Base-by-base conservation (phyloP, 2,329 filamentous ascomycete genomes). In the Colletotrichum musicola region DNA sequence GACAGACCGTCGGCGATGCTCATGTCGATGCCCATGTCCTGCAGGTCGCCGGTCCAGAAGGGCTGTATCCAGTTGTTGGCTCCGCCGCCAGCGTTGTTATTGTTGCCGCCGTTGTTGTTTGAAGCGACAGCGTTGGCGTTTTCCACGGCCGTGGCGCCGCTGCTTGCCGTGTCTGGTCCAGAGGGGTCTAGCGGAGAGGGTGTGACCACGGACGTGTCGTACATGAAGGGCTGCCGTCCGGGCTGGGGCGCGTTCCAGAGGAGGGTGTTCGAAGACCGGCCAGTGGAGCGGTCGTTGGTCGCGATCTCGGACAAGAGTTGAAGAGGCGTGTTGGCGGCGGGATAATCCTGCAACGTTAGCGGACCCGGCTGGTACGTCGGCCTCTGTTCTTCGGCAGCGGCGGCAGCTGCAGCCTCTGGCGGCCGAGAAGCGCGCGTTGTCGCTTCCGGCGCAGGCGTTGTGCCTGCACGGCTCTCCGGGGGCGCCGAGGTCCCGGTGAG, bases 241-340 rank as follows among this genome's bases (percentile, higher is more conserved):
- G 71, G 72, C 59, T 72, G 44, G 74, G 62, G 70, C 68, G 65
- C 74, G 65, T 70, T 72, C 70, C 65, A 72, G 55, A 67, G 71
- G 12, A 73, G 42, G 69, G 59, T 62, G 47, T 50, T 56, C 64
- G 51, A 46, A 71, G 16, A 16, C 13, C 72, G 73, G 40, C 42
- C 47, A 18, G 22, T 60, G 38, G 68, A 72, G 40, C 71, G 71
- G 50, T 83, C 80, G 57, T 83, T 82, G 40, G 83, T 84, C n/a
- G 86, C 86, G 40, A 88, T 83, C 72, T 89, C 87, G 44, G 86
- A 88, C 6, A 89, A 81, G 25, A 89, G 79, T 60, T 88, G 85
- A 4, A 89, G 80, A 1, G 86, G 86, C 0, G 86, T 88, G 73
- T 85, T 87, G 38, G 80, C 81, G 80, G 75, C 51, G 62, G 74